phyloP scores from a whole-genome alignment of 73 alveolate genomes.

The Urostyla sp. region DNA sequence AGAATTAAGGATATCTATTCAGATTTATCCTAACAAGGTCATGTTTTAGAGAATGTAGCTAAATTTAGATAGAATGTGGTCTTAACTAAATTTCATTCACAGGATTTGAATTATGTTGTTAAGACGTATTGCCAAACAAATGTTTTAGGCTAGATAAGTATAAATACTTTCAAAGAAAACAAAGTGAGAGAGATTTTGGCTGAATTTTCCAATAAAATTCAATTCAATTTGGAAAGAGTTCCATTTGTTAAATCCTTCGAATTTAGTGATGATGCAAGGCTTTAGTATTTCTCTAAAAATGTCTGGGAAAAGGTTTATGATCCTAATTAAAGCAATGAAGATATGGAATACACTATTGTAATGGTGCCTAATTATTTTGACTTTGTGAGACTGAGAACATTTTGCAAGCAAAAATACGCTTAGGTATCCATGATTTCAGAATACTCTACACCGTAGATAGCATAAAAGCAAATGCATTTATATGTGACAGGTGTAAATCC shows the following conservation, averaged over 20 bases:
- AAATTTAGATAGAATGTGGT: constrained; percentile 78
- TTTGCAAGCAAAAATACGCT: constrained; percentile 77
- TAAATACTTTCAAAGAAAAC: constrained; percentile 71
- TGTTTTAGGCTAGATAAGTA: constrained; percentile 68
- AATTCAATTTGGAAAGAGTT: constrained; percentile 73
- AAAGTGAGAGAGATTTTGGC: constrained; percentile 60
- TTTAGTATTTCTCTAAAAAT: constrained; percentile 83
- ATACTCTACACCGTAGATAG: constrained; percentile 83
- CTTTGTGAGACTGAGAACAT: constrained; percentile 83
- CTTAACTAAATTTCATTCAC: constrained; percentile 76
- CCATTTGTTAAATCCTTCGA: constrained; percentile 76
- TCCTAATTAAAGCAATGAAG: constrained; percentile 69
- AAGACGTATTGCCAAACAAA: constrained; percentile 64
- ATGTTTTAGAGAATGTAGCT: constrained; percentile 60
- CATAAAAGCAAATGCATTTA: constrained; percentile 81
- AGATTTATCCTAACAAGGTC: background rate
- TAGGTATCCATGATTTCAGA: constrained; percentile 83
- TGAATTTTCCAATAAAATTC: constrained; percentile 33
- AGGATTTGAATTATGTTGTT: constrained; percentile 74
- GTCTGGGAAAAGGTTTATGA: constrained; percentile 85
- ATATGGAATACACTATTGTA: constrained; percentile 80
- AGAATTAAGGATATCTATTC: constrained; percentile 80
- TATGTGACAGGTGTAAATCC: constrained; percentile 81
- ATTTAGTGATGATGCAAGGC: constrained; percentile 79
- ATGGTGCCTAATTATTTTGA: constrained; percentile 84